Evolutionary conservation across 2,329 filamentous ascomycete genomes (phyloP), one percentile per base, ranked within the genome.

Genomic region (Arthrobotrys pseudoclavata): DNA sequence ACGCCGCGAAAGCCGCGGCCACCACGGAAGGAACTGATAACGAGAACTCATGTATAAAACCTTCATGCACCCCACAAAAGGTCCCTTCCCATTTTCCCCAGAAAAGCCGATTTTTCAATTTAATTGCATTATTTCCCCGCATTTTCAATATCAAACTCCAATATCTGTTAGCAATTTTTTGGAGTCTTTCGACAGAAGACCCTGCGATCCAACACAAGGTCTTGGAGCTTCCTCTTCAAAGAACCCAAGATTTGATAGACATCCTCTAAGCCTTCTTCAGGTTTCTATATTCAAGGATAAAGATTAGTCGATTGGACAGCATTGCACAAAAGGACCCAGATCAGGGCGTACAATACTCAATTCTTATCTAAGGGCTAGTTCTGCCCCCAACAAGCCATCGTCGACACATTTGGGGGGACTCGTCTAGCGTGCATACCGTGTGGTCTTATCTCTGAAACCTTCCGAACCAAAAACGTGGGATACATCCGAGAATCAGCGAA

Each of bases 401-500:
- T 63, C 60, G 60, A 69, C 64, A 45, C 64, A 15, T 47, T 47
- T 47, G 29, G 45, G 40, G 45, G 60, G 18, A 9, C 45, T 42
- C 37, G 22, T 55, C 40, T 69, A 31, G 66, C 40, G 66, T 57
- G 50, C 37, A 55, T 48, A 24, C 10, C 3, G 47, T 24, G 66
- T 69, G 53, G 45, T 69, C 74, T 77, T 77, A 77, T 77, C 72
- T 76, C 42, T 77, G 61, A 71, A 76, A 71, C 74, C 47, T 77
- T 71, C 74, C 74, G 74, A 70, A 15, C 63, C 9, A 57, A 50
- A 45, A 77, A 68, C 74, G 74, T 77, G 74, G 74, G 74, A 77
- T 70, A 55, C 26, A 67, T 31, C 26, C 55, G 48, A 47, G 40
- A 18, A 22, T 3, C 45, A 47, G 31, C 60, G 13, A 29, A 47